phyloP scores from a whole-genome alignment of 805 yeast species.

The Sugiyamaella mastotermitis region DNA sequence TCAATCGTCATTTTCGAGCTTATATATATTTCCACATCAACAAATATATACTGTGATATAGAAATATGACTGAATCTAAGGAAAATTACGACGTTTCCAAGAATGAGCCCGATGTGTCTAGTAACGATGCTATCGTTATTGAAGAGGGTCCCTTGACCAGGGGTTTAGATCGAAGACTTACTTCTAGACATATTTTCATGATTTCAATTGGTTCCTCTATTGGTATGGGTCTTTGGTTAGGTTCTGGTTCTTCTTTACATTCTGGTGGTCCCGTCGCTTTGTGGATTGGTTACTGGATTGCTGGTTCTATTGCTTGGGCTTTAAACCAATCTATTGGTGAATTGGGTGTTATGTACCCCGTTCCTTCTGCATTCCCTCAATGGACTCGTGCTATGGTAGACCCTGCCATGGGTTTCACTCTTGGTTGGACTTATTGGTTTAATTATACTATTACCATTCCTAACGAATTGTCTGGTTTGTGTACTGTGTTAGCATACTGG shows the following conservation, averaged over 20 bases:
- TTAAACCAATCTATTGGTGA: conserved; percentile 71
- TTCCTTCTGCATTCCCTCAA: conserved; percentile 68
- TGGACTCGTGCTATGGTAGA: conserved; percentile 70
- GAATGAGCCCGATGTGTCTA: conserved; percentile 2
- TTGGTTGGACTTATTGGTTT: conserved; percentile 76
- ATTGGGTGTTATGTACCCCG: conserved; percentile 67
- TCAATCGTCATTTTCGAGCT: too few species aligned
- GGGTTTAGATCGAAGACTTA: conserved; percentile 8
- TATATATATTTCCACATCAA: too few species aligned
- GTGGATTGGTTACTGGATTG: conserved; percentile 56
- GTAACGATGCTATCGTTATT: conserved; percentile 5
- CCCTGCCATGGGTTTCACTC: conserved; percentile 63
- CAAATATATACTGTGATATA: too few species aligned
- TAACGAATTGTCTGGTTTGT: conserved; percentile 73
- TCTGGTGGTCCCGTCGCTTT: conserved; percentile 66
- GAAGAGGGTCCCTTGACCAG: conserved; percentile 7
- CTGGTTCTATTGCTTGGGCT: conserved; percentile 63
- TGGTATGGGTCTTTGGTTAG: conserved; percentile 72
- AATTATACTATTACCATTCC: conserved; percentile 73
- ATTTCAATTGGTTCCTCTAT: conserved; percentile 76
- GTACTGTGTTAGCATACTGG: conserved; percentile 76
- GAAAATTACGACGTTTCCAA: too few species aligned
- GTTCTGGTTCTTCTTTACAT: conserved; percentile 57
- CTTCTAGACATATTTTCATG: conserved; percentile 59
- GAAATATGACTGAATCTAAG: too few species aligned